Evolutionary conservation across 2,329 filamentous ascomycete genomes (phyloP), one percentile per base, ranked within the genome.

Genomic region (Venturia asperata): DNA sequence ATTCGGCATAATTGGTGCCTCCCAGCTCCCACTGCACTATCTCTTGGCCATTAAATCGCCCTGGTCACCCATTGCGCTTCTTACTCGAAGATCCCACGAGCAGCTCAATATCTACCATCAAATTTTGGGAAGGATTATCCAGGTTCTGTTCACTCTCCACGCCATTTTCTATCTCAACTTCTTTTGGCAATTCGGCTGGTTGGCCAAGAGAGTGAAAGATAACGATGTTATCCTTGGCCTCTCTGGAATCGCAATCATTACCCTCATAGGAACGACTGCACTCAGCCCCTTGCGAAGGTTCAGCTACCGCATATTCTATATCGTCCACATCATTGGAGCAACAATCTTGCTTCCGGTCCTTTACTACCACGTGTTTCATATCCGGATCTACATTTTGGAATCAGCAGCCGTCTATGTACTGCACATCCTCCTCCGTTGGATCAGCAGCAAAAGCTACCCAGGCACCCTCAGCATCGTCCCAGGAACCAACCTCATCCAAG

Each of bases 21-120:
- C 84, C 10, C 85, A 87, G 69, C 71, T 85, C 1, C 85, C 85
- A 1, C 71, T 86, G 2, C 84, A 86, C 64, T 84, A 85, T 65
- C 76, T 86, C 7, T 78, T 87, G 66, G 75, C 81, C 19, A 75
- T 82, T 65, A 80, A 80, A 64, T 78, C 80, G 9, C 75, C 78
- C 5, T 83, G 81, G 63, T 80, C 77, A 4, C 78, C 82, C 0
- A 70, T 85, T 17, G 81, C 82, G 61, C 72, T 79, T 27, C 72
- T 85, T 17, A 84, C 83, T 0, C 77, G 80, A 1, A 73, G 82
- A 15, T 80, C 82, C 1, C 84, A 86, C 69, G 79, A 83, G 67
- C 73, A 79, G 11, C 70, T 87, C n/a, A 85, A 85, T 63, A 74
- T 77, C 5, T 79, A 80, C 56, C 85, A 87, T 69, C 82, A 85